Base-by-base conservation (phyloP, 805 yeast species). In the Spathaspora passalidarum region DNA sequence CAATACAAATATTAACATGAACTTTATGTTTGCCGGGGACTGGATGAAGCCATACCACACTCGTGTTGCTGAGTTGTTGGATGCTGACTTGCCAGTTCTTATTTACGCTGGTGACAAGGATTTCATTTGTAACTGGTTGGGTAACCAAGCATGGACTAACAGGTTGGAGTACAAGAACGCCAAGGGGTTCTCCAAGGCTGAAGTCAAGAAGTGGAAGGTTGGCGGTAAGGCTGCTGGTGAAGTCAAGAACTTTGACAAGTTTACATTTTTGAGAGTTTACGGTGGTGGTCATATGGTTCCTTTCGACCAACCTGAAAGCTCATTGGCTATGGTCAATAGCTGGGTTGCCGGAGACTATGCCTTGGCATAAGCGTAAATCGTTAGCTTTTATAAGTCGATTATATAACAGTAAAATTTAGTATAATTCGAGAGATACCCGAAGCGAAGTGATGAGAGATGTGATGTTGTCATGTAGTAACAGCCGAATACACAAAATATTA, bases 221-320 rank as follows among this genome's bases (percentile, higher is more conserved):
- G 66, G 62, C 45, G 63, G 61, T 53, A 54, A 54, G 44, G 53
- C 56, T 35, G 78, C 81, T 38, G 97, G 97, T 52, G 81, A 85
- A 56, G 84, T 82, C 20, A 89, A 88, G 74, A 84, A 80, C 59
- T 78, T 72, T 54, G 82, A 84, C 43, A 76, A 80, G 51, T 81
- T 91, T 55, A 86, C 96, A 5, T 91, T 84, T 73, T 75, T 88
- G 67, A 79, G 96, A 66, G 81, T 90, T 7, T 90, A 75, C 59
- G 94, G 81, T 49, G 97, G 92, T 45, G 97, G 97, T 20, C 97
- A 91, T 69, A 90, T 91, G 97, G 96, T 88, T 52, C 97, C 97
- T 18, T 85, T 73, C 59, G 90, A 91, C 66, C 94, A 86, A 71
- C 96, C 96, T 26, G 82, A 79, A 58, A 75, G 76, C 57, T 72